Conservation (phyloP, 352 stramenopile species). For the Phytophthora rubi region DNA sequence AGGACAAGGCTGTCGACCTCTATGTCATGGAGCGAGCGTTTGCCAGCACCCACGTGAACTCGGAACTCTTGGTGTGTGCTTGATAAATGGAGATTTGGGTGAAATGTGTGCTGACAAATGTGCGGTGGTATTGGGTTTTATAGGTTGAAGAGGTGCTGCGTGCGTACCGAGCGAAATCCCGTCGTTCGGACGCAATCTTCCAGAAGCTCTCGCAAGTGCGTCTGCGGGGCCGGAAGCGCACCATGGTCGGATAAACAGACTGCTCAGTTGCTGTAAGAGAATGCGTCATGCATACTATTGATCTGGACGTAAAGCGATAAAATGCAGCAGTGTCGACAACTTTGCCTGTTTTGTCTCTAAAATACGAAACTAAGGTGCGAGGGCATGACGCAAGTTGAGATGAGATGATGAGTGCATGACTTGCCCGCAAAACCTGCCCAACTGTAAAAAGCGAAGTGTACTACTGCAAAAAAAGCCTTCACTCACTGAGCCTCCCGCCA, state of each 20-base stretch:
- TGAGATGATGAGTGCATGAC: neutral
- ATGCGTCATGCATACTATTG: neutral
- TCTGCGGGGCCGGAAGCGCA: constrained; percentile 89
- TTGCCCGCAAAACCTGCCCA: neutral
- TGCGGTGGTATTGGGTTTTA: neutral
- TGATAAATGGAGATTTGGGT: neutral
- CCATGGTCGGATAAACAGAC: constrained; percentile 86
- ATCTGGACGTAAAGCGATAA: neutral
- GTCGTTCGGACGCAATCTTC: constrained; percentile 78
- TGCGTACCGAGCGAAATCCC: constrained; percentile 86
- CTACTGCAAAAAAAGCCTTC: constrained; percentile 7
- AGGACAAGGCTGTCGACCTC: constrained; percentile 93
- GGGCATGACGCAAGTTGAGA: neutral
- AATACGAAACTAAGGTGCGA: neutral
- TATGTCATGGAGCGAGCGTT: constrained; percentile 95
- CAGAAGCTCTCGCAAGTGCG: constrained; percentile 90
- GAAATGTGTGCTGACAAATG: neutral
- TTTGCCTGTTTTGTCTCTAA: neutral
- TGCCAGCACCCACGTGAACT: constrained; percentile 89
- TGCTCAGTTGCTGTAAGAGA: neutral
- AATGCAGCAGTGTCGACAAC: neutral
- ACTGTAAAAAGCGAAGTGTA: constrained; percentile 3
- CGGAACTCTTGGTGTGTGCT: constrained; percentile 68
- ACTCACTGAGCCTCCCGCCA: neutral
- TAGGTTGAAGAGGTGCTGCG: constrained; percentile 85